Base-by-base conservation (phyloP, 208 protist species). In the Trypanosoma mega region DNA sequence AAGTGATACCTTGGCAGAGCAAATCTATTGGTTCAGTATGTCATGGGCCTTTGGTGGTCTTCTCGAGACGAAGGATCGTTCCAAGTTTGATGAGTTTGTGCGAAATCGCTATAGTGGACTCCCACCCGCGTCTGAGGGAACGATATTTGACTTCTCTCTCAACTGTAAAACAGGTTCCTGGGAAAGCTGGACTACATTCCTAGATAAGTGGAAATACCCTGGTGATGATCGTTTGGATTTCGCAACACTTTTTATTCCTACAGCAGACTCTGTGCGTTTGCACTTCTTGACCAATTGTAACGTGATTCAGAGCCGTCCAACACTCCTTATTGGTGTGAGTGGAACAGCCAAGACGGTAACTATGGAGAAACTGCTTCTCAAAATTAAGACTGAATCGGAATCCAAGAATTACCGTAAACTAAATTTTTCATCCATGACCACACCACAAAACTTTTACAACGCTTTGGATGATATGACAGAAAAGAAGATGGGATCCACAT, bases 341-440 rank as follows among this genome's bases (percentile, higher is more conserved):
- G 96, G 96, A 74, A 97, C 92, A n/a, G 93, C 94, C 54, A 98
- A 98, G 80, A 98, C 94, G 24, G 92, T 96, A 12, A 97, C 95
- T 14, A 78, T 96, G 52, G 88, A 97, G 71, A 96, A 97, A 63
- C 93, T 97, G 71, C 74, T 98, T 8, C 46, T 67, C 49, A 85
- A 90, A 69, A 77, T 93, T 43, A 92, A 90, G 71, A 54, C 69
- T 29, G 62, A 80, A 37, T 82, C 80, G 49, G 82, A 89, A 29
- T 82, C 84, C 71, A 86, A 76, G 60, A 92, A 94, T 73, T 97
- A 87, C 83, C 87, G 93, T 31, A 97, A 96, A 78, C 76, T 96
- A 30, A 97, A 97, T 81, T 96, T 96, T 77, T 98, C 94, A 21
- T 96, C 85, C 70, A 94, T 96, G 87, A 96, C 90, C 49, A 88